Evolutionary conservation across 2,329 filamentous ascomycete species (phyloP).

Genomic region (Venturia nashicola): DNA sequence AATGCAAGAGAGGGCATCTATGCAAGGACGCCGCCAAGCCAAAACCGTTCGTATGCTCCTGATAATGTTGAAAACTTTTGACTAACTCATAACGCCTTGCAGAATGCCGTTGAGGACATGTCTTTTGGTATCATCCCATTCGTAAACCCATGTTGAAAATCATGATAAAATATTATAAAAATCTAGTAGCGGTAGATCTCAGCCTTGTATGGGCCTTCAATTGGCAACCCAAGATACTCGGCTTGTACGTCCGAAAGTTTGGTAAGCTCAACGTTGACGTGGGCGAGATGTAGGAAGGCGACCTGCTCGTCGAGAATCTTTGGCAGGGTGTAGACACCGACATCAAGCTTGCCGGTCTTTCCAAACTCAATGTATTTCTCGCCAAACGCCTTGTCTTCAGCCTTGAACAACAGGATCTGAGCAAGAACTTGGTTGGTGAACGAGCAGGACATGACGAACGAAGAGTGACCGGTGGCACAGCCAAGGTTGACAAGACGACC

Average conservation of each 20-base stretch:
- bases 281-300: constrained; percentile 79
- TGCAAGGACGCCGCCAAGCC: neutral
- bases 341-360: constrained; percentile 76
- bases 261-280: constrained; percentile 90
- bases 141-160: constrained; percentile 47
- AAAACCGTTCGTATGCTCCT: neutral
- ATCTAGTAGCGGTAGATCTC: constrained; percentile 75
- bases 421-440: constrained; percentile 99
- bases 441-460: constrained; percentile 99
- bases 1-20: neutral
- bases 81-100: neutral
- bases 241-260: constrained; percentile 76
- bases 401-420: constrained; percentile 97
- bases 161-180: constrained; percentile 11
- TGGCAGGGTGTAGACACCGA: constrained; percentile 92
- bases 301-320: constrained; percentile 99
- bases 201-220: constrained; percentile 90
- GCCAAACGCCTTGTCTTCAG: constrained; percentile 71
- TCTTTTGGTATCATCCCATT: constrained; percentile 45
- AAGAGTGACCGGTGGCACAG: constrained; percentile 97
- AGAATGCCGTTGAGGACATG: constrained; percentile 51
- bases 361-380: constrained; percentile 95
- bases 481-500: constrained; percentile 98
- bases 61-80: constrained; percentile 8
- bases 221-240: constrained; percentile 80